phyloP scores from a whole-genome alignment of 2,329 filamentous ascomycete species.

The Nothophaeocryptopus gaeumannii region DNA sequence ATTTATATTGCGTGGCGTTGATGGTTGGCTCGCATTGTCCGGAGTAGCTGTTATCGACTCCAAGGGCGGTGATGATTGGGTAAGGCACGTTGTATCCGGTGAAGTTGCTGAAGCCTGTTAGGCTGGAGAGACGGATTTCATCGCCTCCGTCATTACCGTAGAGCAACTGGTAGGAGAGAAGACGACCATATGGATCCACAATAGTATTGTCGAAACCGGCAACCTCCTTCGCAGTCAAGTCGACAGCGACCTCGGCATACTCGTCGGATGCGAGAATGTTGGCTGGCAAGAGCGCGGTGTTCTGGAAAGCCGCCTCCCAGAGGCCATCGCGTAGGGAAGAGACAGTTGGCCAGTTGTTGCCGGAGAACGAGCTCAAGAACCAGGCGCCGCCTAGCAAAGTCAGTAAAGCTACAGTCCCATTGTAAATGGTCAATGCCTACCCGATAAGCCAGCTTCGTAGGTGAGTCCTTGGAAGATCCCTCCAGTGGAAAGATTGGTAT shows the following conservation, averaged over 20 bases:
- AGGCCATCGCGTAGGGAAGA: constrained; percentile 39
- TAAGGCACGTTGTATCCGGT: constrained; percentile 41
- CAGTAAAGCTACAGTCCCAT: background rate
- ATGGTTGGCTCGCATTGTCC: constrained; percentile 38
- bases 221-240: constrained; percentile 37
- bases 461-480: constrained; percentile 48
- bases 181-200: constrained; percentile 42
- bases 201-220: constrained; percentile 42
- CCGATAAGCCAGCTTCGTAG: constrained; percentile 47
- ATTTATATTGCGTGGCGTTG: constrained; percentile 64
- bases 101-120: constrained; percentile 41
- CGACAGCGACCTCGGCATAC: constrained; percentile 34
- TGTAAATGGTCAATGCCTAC: constrained; percentile 1
- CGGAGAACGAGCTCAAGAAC: constrained; percentile 46
- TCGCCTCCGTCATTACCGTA: constrained; percentile 40
- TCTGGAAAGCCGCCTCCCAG: constrained; percentile 42
- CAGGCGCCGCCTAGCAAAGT: constrained; percentile 43
- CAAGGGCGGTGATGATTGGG: constrained; percentile 46
- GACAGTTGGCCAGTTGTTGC: constrained; percentile 49
- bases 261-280: constrained; percentile 27
- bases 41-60: constrained; percentile 34
- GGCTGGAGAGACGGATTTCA: constrained; percentile 34
- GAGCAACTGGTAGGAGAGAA: constrained; percentile 43
- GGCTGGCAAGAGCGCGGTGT: constrained; percentile 39
- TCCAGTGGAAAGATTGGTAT: constrained; percentile 39